These are phyloP conservation scores for Eimeria tenella DNA, from an alignment of 169 alveolate genomes.

Conservation along the genomic window DNA sequence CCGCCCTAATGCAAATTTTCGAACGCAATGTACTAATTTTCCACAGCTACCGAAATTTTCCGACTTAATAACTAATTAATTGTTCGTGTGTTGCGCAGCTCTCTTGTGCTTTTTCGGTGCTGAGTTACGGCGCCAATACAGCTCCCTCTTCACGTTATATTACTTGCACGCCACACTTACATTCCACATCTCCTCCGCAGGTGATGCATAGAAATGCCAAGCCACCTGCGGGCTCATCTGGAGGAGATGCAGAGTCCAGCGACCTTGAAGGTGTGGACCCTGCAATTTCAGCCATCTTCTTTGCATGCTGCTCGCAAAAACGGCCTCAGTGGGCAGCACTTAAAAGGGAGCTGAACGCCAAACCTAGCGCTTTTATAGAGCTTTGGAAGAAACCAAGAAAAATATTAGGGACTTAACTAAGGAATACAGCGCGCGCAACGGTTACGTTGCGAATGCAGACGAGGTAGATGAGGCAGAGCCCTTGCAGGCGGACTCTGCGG, in stretches of 20 bases:
- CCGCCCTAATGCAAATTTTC: slow-evolving; percentile 60
- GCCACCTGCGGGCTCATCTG: background rate
- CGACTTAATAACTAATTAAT: no score
- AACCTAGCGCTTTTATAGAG: no score
- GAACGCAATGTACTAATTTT: slow-evolving; percentile 47
- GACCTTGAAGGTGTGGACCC: slow-evolving; percentile 32
- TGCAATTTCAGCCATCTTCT: background rate
- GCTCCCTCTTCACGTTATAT: background rate
- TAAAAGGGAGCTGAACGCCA: no score
- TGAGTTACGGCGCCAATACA: no score
- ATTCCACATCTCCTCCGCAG: slow-evolving; percentile 9
- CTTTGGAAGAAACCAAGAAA: no score
- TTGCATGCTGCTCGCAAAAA: background rate
- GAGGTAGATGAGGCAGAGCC: slow-evolving; percentile 61
- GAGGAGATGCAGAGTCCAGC: slow-evolving; percentile 44
- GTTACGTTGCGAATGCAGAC: slow-evolving; percentile 13
- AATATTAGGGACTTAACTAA: no score
- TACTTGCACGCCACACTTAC: background rate
- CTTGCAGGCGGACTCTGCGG: slow-evolving; percentile 33
- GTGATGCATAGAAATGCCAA: slow-evolving; percentile 13
- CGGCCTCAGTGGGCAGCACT: no score
- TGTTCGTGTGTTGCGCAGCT: no score
- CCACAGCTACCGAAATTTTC: background rate
- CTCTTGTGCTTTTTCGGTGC: no score
- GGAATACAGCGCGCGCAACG: no score